Base-by-base conservation (phyloP, 768 basidiomycete genomes). In the Panellus pusillus region DNA sequence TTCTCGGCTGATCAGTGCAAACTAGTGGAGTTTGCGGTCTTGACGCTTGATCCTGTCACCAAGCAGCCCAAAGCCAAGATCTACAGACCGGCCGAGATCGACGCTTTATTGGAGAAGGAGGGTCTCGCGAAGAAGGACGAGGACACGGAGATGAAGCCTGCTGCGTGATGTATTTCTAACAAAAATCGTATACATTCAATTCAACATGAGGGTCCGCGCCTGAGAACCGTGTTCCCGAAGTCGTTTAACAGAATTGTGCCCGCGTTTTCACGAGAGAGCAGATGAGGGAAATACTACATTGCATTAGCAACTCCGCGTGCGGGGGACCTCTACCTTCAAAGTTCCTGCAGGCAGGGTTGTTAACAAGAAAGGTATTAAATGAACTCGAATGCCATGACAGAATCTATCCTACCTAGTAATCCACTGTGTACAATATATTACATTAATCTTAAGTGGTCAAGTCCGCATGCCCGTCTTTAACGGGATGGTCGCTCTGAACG, bases 1-100 rank as follows among this genome's bases (percentile, higher is more conserved):
- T 44, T 24, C 36, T 44, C 32, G 38, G 9, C 6, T 24, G 13
- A 50, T 12, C 61, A 98, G 97, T 99, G 66, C 97, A 99, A 13
- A 50, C 11, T 60, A 98, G 97, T 99, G 66, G 97, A 99, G 71
- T 94, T 99, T 67, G 93, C 97, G 9, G 93, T 93, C 9, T 75
- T 99, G 68, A 94, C 91, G 2, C 75, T 96, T 7, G 93, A 97
- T 66, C 79, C 87, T 2, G 72, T 70, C 19, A 86, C 85, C 46
- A 85, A 91, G 67, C 73, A 84, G 67, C 92, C 93, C 2, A 83
- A 84, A 65, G 92, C 93, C 38, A 95, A 92, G 81, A 95, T 98
- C 63, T 98, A 90, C 74, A 80, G 81, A 56, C 91, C 94, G 18
- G 71, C 84, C 15, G 94, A 98, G 73, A 87, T 97, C 52, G 93